Evolutionary conservation across 2,329 filamentous ascomycete genomes (phyloP), one percentile per base, ranked within the genome.

Genomic region (Arthrobotrys iridis): DNA sequence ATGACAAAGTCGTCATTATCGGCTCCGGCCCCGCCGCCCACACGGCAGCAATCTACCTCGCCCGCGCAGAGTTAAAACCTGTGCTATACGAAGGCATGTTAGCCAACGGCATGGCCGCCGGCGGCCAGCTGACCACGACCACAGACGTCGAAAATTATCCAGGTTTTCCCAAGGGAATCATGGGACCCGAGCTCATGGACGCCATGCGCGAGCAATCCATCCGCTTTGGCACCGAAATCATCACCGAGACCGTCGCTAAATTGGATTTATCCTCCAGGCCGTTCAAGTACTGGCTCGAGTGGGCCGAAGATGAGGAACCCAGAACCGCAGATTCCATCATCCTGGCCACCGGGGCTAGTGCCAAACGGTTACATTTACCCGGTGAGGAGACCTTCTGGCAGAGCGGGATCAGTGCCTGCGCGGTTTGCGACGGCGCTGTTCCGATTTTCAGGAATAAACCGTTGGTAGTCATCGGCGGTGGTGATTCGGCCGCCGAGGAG

Each of bases 101-200:
- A 83, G 95, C 95, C 80, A 95, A 97, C 81, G 95, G 94, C 81
- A 96, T 96, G 80, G 95, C 95, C 4, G 93, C 95, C 46, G 95
- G 95, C 79, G 95, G 95, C 70, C 95, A 99, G 86, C 87, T 99
- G 79, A 99, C 96, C 65, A 99, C 96, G 24, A 99, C 95, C 65
- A 98, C 96, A 80, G 96, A 99, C 79, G 89, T 99, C 74, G 95
- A 99, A 86, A 99, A 99, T 87, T 99, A 91, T 84, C 95, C 95
- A 24, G 95, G 95, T 52, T 99, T 98, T 85, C 91, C 92, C 80
- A 88, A 92, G 80, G 91, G 90, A 77, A 93, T 99, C 82, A 91
- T 93, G 84, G 95, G 95, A 78, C 84, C 87, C 67, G 90, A 93
- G 81, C 86, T 99, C 78, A 99, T 99, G 95, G 94, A 97, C 79